Percentiles rank a stretch among this genome's conserved stretches.
phyloP scores from a whole-genome alignment of 2,329 filamentous ascomycete genomes.

The Akanthomyces dipterigenus region DNA sequence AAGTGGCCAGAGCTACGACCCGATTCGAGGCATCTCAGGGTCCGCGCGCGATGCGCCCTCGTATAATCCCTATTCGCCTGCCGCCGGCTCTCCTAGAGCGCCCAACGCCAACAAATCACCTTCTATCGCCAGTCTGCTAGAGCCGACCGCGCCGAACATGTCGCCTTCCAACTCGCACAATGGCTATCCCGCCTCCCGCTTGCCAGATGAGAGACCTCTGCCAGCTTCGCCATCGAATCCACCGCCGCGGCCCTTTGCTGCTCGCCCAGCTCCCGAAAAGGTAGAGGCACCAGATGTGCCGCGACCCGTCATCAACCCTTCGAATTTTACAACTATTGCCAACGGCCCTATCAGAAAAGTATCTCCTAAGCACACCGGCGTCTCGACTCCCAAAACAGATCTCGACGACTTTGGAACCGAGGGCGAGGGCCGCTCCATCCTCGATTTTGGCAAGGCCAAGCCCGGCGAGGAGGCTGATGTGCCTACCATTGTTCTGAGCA shows the following conservation, averaged over 20 bases:
- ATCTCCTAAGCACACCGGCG: constrained; percentile 38
- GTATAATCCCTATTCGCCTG: constrained; percentile 39
- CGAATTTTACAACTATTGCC: constrained; percentile 35
- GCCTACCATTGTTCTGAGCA: constrained; percentile 76
- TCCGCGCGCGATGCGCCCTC: constrained; percentile 57
- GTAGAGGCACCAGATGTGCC: constrained; percentile 29
- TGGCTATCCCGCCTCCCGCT: constrained; percentile 19
- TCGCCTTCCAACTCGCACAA: constrained; percentile 22
- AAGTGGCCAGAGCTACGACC: constrained; percentile 82
- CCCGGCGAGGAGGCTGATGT: constrained; percentile 53
- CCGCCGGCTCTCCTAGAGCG: constrained; percentile 44
- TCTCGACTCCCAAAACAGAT: constrained; percentile 42
- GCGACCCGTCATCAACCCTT: constrained; percentile 29
- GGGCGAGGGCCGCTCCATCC: constrained; percentile 47
- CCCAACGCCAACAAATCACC: constrained; percentile 52
- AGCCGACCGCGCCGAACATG: constrained; percentile 36
- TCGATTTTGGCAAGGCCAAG: constrained; percentile 54
- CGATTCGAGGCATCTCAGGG: constrained; percentile 65
- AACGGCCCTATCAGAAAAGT: constrained; percentile 38
- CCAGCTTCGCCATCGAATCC: constrained; percentile 38
- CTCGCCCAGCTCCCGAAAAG: constrained; percentile 26
- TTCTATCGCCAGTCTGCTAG: constrained; percentile 84
- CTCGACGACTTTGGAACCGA: constrained; percentile 40
- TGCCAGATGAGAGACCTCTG: constrained; percentile 30
- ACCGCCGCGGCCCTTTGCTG: constrained; percentile 23